Base-by-base conservation (phyloP, 345 rosid genomes). In the Eucalyptus pumila region DNA sequence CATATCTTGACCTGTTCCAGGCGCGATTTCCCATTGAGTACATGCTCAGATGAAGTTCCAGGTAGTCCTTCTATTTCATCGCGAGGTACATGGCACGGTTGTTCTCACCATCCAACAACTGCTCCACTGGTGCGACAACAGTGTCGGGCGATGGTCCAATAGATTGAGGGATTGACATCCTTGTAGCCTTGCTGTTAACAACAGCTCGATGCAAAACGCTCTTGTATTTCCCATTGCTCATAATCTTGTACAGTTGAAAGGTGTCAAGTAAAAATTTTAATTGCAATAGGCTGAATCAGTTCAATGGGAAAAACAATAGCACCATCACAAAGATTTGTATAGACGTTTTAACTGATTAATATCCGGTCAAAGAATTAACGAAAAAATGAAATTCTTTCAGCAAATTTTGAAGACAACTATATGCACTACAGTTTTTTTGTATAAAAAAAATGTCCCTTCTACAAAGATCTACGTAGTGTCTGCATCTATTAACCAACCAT, bases 1-100 rank as follows among this genome's bases (percentile, higher is more conserved):
- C 23, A 67, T 40, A 86, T 86, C 81, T 91, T 87, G 21, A 91
- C 49, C 11, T 88, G 48, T 11, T 93, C 93, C 90, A 95, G 91
- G 90, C 87, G 40, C 15, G 93, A 90, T 86, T 94, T 94, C 14
- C 92, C 88, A 14, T 89, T 87, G 34, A 95, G 94, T n/a, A 62
- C 86, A 67, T 90, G 90, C 93, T 90, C 76, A 92, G 94, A 12
- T 93, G 93, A 90, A 89, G 80, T 51, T 89, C 87, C 44, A 95
- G 11, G 90, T 91, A 94, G 4, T 94, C 94, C 87, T 54, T 87
- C 42, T 93, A 93, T 12, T 86, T 91, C 80, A 93, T 91, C 26
- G 92, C 94, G 30, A 19, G 51, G 40, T 90, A 94, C 17, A 88
- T 89, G 12, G 93, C 89, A 3, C 87, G 88, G 30, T 89, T 62